These are phyloP conservation scores for Chlorencoelia australis DNA, from an alignment of 2,329 filamentous ascomycete species.

Conservation along the genomic window DNA sequence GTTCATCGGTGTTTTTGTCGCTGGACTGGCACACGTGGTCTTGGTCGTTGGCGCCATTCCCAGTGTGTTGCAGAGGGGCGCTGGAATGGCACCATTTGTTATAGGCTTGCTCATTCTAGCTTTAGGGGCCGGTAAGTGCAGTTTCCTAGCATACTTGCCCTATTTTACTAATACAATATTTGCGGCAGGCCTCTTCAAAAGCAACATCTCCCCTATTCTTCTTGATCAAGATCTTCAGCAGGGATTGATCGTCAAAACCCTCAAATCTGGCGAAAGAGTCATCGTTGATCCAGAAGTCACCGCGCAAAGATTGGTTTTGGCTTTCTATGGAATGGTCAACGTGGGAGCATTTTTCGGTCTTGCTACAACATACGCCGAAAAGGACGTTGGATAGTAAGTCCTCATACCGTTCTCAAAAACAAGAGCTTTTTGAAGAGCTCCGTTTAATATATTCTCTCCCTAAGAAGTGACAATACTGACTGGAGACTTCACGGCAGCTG, in stretches of 20 bases:
- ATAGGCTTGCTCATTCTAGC: slow-evolving; percentile 21
- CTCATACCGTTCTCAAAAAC: too few relatives aligned
- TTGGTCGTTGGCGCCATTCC: slow-evolving; percentile 31
- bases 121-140: slow-evolving; percentile 28
- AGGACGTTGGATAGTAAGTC: slow-evolving; percentile 41
- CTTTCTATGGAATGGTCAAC: slow-evolving; percentile 63
- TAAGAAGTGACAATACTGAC: too few relatives aligned
- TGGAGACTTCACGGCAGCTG: too few relatives aligned
- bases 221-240: slow-evolving; percentile 44
- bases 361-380: slow-evolving; percentile 32
- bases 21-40: slow-evolving; percentile 51
- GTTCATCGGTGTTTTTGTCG: slow-evolving; percentile 34
- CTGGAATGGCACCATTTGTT: slow-evolving; percentile 43
- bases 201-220: slow-evolving; percentile 54
- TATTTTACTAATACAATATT: too few relatives aligned
- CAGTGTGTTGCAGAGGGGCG: slow-evolving; percentile 35
- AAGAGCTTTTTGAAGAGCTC: too few relatives aligned
- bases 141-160: slow-evolving; percentile 15
- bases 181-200: slow-evolving; percentile 59
- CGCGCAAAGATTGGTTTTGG: slow-evolving; percentile 33
- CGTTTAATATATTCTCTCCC: too few relatives aligned
- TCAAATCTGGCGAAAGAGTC: slow-evolving; percentile 48
- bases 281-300: slow-evolving; percentile 51
- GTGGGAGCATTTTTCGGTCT: slow-evolving; percentile 45
- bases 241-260: slow-evolving; percentile 32